Evolutionary conservation across 345 rosid genomes (phyloP), one percentile per base, ranked within the genome.

Genomic region (Boechera stricta): DNA sequence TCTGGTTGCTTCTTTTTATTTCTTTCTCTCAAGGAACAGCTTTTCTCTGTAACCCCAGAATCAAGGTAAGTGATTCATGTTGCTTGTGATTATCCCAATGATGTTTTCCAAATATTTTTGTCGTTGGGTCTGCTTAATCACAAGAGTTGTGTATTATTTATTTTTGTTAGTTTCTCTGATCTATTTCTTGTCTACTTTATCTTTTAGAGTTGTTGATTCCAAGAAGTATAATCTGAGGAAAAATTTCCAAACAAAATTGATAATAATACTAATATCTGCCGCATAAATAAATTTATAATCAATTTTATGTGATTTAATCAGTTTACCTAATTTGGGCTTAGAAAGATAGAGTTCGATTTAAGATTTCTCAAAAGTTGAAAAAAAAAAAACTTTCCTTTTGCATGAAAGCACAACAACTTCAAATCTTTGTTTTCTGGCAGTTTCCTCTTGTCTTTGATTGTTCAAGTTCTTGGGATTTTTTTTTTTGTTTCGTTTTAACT

Each of bases 351-450:
- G 73, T 72, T 78, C 12, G 16, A 52, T 66, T 49, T 41, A 72
- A 78, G 77, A 49, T 71, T 48, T 48, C 6, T 72, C 41, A 65
- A 66, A 57, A 33, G 45, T 15, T 10, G 5, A 60, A 21, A 21
- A 21, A 21, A 21, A 21, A 62, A 65, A 66, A 48, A 58, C 69
- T 67, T 72, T 59, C 26, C 31, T 71, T 49, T 77, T 56, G 48
- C 63, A 49, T 66, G 81, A 41, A 67, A 78, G 49, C 57, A 67
- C 74, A 78, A 78, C 81, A 51, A 78, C 81, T 72, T 49, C 21
- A 78, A 72, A 72, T 67, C 77, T 78, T 33, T 52, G 41, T 52
- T 72, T 42, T 52, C 72, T 69, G 77, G 72, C 67, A 56, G 73
- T 42, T 72, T 72, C 41, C 10, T 64, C 55, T 64, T 65, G 76